Percentiles rank a stretch among this genome's conserved stretches.
Evolutionary conservation across 805 yeast species (phyloP).

Genomic region (Candida yuanshanica): DNA sequence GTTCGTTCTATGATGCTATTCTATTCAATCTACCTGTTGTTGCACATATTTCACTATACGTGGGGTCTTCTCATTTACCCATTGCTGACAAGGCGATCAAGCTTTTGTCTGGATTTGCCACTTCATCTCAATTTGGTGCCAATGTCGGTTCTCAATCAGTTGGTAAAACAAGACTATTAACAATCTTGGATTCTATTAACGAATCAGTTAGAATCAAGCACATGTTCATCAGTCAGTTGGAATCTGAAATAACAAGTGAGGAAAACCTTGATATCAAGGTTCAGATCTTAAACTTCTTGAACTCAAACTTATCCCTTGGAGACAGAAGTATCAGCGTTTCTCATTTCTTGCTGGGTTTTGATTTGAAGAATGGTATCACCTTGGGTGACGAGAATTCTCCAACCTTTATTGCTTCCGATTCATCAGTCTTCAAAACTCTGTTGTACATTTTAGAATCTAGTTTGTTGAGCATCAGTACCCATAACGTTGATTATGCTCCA

Average conservation of each 20-base stretch:
- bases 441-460: slow-evolving; percentile 44
- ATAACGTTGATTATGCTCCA: slow-evolving; percentile 45
- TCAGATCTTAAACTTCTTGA: slow-evolving; percentile 53
- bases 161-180: slow-evolving; percentile 56
- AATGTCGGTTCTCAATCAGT: slow-evolving; percentile 30
- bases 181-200: slow-evolving; percentile 67
- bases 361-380: slow-evolving; percentile 42
- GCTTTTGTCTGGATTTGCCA: slow-evolving; percentile 46
- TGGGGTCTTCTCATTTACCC: slow-evolving; percentile 47
- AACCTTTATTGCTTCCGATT: slow-evolving; percentile 48
- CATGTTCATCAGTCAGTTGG: slow-evolving; percentile 66
- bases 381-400: slow-evolving; percentile 38
- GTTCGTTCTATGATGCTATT: slow-evolving; percentile 66
- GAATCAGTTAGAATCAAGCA: slow-evolving; percentile 71
- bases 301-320: slow-evolving; percentile 38
- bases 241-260: slow-evolving; percentile 35
- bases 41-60: slow-evolving; percentile 69
- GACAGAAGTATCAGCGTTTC: slow-evolving; percentile 47
- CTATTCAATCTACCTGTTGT: slow-evolving; percentile 65
- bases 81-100: slow-evolving; percentile 50
- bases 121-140: slow-evolving; percentile 40
- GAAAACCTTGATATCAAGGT: slow-evolving; percentile 45
- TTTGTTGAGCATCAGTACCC: slow-evolving; percentile 34
- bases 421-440: slow-evolving; percentile 53
- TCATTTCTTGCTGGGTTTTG: slow-evolving; percentile 78